Percentiles rank a stretch among this genome's conserved stretches.
Conservation (phyloP, 2,329 filamentous ascomycete genomes). For the Tolypocladium tropicale region DNA sequence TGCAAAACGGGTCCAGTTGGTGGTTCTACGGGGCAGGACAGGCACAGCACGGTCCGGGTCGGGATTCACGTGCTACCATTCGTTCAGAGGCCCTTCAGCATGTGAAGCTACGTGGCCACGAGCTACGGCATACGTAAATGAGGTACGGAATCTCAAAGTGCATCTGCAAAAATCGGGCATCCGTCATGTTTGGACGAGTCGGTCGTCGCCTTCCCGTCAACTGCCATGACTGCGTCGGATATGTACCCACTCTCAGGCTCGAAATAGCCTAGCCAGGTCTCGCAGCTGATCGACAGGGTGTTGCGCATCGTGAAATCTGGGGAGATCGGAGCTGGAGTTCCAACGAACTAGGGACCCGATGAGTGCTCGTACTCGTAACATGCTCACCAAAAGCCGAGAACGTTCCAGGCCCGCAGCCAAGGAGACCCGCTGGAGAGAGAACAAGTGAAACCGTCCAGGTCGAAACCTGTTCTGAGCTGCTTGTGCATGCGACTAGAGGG, state of each 20-base stretch:
- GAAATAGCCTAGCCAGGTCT: neutral
- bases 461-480: neutral
- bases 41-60: neutral
- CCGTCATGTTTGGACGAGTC: neutral
- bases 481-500: neutral
- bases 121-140: neutral
- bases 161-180: neutral
- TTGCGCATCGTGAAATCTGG: neutral
- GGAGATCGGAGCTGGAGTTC: neutral
- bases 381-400: neutral
- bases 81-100: neutral
- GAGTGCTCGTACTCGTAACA: neutral
- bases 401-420: slow-evolving; percentile 1
- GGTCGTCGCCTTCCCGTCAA: neutral
- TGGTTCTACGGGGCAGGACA: neutral
- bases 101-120: neutral
- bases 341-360: neutral
- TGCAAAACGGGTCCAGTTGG: too few species aligned
- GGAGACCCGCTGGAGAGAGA: neutral
- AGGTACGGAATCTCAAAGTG: neutral
- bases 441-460: neutral
- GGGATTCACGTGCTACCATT: neutral
- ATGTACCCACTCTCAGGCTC: too few species aligned
- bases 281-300: neutral
- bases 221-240: too few species aligned